phyloP scores from a whole-genome alignment of 495 filamentous ascomycete species.

The Sordaria brevicollis region DNA sequence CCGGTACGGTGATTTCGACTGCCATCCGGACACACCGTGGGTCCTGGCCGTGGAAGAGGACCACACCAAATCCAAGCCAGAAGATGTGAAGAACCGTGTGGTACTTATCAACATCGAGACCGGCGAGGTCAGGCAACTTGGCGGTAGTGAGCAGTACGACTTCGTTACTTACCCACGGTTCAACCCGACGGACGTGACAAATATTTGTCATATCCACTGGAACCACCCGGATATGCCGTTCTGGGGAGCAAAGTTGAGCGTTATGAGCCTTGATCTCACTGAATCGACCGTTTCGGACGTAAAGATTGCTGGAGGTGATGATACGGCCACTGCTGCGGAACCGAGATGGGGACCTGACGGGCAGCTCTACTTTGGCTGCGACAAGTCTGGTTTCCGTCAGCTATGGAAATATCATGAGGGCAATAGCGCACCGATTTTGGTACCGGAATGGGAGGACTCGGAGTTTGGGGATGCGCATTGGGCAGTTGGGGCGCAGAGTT shows the following conservation, averaged over 20 bases:
- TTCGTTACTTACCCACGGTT: slow-evolving; percentile 42
- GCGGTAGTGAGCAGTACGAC: slow-evolving; percentile 29
- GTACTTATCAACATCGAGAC: slow-evolving; percentile 25
- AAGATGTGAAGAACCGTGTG: slow-evolving; percentile 24
- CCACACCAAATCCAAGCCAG: slow-evolving; percentile 16
- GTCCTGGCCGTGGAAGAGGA: slow-evolving; percentile 39
- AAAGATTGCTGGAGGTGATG: slow-evolving; percentile 19
- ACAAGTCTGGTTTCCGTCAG: slow-evolving; percentile 34
- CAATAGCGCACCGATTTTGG: slow-evolving; percentile 5
- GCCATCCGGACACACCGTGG: slow-evolving; percentile 24
- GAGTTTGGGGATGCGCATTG: slow-evolving; percentile 33
- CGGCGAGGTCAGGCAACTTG: slow-evolving; percentile 4
- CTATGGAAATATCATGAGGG: slow-evolving; percentile 16
- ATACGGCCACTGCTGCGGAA: slow-evolving; percentile 28
- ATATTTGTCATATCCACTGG: slow-evolving; percentile 41
- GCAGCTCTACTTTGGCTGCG: slow-evolving; percentile 31
- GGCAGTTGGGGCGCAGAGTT: slow-evolving; percentile 29
- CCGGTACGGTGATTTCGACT: slow-evolving; percentile 30
- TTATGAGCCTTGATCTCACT: background rate
- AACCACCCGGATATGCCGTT: slow-evolving; percentile 42
- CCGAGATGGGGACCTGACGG: slow-evolving; percentile 36
- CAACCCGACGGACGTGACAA: slow-evolving; percentile 26
- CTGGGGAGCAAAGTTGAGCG: slow-evolving; percentile 28
- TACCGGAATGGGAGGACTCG: slow-evolving; percentile 27
- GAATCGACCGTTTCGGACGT: background rate